Conservation (phyloP, 306 rosid genomes). For the Vicia villosa region DNA sequence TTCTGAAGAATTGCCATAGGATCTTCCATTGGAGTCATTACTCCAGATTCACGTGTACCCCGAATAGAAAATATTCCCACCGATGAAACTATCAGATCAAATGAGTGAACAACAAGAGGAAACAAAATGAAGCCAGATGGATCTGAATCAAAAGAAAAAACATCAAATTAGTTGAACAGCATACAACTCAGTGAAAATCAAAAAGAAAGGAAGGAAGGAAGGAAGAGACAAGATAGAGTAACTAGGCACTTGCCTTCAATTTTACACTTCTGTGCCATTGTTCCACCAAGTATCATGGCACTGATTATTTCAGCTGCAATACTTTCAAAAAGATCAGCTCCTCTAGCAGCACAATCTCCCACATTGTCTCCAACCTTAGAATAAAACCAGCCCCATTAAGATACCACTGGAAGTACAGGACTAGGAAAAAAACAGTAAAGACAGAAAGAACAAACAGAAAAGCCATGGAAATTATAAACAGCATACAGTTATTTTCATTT, state of each 20-base stretch:
- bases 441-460: constrained; percentile 25
- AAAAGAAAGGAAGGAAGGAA: constrained; percentile 16
- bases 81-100: constrained; percentile 90
- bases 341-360: constrained; percentile 99
- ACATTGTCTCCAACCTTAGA: constrained; percentile 97
- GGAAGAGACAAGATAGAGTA: constrained; percentile 18
- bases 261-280: constrained; percentile 96
- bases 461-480: constrained; percentile 13
- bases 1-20: constrained; percentile 94
- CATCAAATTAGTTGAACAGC: constrained; percentile 40
- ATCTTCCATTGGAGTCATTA: constrained; percentile 76
- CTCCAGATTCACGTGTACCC: constrained; percentile 82
- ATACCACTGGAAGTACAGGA: constrained; percentile 23
- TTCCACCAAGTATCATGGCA: constrained; percentile 98
- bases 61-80: constrained; percentile 89
- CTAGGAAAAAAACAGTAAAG: constrained; percentile 1
- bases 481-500: constrained; percentile 4
- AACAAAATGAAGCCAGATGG: constrained; percentile 99
- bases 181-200: constrained; percentile 18
- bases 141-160: constrained; percentile 63
- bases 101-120: constrained; percentile 97
- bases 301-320: constrained; percentile 98
- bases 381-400: constrained; percentile 36
- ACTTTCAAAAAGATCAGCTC: constrained; percentile 99
- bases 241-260: constrained; percentile 64